Percentiles rank a stretch among this genome's conserved stretches.
Conservation (phyloP, 129 eudicot species). For the Heracleum sosnowskyi region DNA sequence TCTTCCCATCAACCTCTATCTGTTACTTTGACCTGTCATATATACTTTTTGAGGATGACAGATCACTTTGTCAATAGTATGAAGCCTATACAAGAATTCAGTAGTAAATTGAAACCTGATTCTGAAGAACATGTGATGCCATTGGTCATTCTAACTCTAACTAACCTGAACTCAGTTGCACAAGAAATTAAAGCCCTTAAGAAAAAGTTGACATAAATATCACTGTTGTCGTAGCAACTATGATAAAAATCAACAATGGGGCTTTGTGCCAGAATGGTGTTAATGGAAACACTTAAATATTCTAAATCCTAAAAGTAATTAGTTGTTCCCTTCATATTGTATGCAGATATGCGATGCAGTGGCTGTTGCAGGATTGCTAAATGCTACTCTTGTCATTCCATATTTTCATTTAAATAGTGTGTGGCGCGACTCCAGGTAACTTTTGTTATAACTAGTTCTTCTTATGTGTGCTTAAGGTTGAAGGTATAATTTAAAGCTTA, state of each 20-base stretch:
- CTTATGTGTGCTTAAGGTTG: not conserved
- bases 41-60: not conserved
- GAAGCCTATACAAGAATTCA: not conserved
- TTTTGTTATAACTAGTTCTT: not conserved
- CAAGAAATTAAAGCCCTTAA: not conserved
- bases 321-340: not conserved
- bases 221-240: not conserved
- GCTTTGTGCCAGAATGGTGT: not conserved
- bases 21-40: not conserved
- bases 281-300: not conserved
- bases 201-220: not conserved
- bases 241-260: not conserved
- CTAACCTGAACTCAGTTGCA: not conserved
- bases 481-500: not conserved
- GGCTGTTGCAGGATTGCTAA: constrained; percentile 91
- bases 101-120: not conserved
- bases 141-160: not conserved
- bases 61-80: not conserved
- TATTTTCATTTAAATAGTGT: constrained; percentile 93
- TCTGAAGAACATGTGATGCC: not conserved
- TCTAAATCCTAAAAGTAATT: not conserved
- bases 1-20: not conserved
- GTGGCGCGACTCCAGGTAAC: constrained; percentile 94
- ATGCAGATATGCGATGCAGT: constrained; percentile 97
- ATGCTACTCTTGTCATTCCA: constrained; percentile 98